A percentile compares a stretch with the other conserved stretches of the same genome.
Conservation (phyloP, 352 stramenopile species). For the Pythium scleroteichum region DNA sequence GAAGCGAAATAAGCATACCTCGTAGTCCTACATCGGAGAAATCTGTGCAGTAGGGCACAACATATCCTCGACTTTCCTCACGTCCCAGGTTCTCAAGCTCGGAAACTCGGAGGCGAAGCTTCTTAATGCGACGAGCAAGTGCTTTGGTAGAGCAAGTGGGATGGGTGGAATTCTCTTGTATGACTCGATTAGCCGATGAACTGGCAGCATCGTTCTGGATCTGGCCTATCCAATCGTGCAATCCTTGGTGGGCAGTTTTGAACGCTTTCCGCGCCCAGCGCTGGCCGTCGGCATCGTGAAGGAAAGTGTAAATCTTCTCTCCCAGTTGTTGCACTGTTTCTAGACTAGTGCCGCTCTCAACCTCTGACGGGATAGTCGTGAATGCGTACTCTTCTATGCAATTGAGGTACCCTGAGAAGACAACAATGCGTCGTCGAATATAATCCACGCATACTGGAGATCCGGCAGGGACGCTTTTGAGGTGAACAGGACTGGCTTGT, state of each 20-base stretch:
- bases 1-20: conserved; percentile 11
- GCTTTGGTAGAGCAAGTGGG: conserved; percentile 30
- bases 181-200: conserved; percentile 2
- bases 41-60: conserved; percentile 65
- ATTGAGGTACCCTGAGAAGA: conserved; percentile 72
- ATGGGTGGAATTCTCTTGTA: conserved; percentile 11
- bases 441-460: conserved; percentile 65
- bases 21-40: conserved; percentile 51
- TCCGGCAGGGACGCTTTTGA: conserved; percentile 62
- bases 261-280: conserved; percentile 46
- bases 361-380: neutral
- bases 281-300: conserved; percentile 38
- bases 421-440: conserved; percentile 47
- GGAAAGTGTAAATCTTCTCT: conserved; percentile 31
- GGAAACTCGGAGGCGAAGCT: conserved; percentile 41
- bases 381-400: conserved; percentile 61
- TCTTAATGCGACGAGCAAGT: conserved; percentile 57
- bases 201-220: conserved; percentile 26
- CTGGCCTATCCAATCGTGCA: conserved; percentile 54
- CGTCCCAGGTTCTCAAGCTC: conserved; percentile 32
- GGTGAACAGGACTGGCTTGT: conserved; percentile 35
- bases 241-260: conserved; percentile 42
- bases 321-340: conserved; percentile 17
- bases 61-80: conserved; percentile 35
- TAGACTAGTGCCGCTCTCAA: neutral